Evolutionary conservation across 805 yeast species (phyloP), one percentile per base, ranked within the genome.

Genomic region (Ogataea wickerhamii): DNA sequence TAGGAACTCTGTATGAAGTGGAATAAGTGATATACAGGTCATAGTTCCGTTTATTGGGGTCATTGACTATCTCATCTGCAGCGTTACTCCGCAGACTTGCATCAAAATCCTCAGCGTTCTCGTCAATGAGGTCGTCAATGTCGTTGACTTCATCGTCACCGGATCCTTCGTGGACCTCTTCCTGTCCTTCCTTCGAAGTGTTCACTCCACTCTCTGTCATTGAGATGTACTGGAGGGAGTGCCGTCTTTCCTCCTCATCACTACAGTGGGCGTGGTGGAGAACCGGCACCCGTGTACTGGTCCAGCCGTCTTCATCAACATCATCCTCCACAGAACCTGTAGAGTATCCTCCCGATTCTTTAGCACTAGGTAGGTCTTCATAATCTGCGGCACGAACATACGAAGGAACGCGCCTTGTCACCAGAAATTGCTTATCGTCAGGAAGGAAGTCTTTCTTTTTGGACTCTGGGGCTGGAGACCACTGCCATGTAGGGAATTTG

Each of bases 401-500:
- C 20, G 89, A 81, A 3, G 97, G 96, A 3, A 93, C 97, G 56
- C 87, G 95, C 52, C 80, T 75, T 0, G 97, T 88, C 3, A 93
- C 85, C 28, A 93, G 65, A 49, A 74, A 86, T 64, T 93, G 98
- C 63, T 87, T 93, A 49, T 86, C 89, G 2, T 66, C 65, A 1
- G 98, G 98, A 42, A 93, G 64, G 51, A 87, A 93, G 45, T 78
- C 82, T 46, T 80, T 75, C 33, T 58, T 65, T 48, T 70, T 73
- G 6, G 72, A 66, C 11, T 68, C 61, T 12, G 82, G 74, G 1
- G 82, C 79, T 3, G 76, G 66, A 2, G 77, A 66, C 98, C 98
- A 93, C 45, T 80, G 78, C 98, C 98, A 93, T 1, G 98, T 93
- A 2, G 98, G 98, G 59, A 93, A 93, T 68, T 83, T 86, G 61